phyloP scores from a whole-genome alignment of 257 asterid species.

The Oldenlandia corymbosa region DNA sequence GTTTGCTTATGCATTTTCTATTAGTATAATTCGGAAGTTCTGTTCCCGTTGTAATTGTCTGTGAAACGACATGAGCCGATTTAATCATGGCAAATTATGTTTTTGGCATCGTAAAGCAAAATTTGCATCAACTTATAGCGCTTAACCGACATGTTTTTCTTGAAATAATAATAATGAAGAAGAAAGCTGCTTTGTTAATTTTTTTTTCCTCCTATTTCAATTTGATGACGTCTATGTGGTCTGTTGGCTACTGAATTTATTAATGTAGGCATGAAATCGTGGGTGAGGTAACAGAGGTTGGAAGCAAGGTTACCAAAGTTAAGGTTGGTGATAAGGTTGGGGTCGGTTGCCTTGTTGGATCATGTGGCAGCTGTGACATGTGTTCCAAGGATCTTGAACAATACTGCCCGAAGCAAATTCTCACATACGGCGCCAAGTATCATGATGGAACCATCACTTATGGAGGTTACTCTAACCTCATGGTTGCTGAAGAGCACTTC shows the following conservation, averaged over 20 bases:
- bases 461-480: slow-evolving; percentile 44
- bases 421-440: not conserved
- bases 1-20: too few species aligned
- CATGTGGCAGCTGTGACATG: slow-evolving; percentile 16
- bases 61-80: too few species aligned
- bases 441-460: slow-evolving; percentile 12
- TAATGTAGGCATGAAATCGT: slow-evolving; percentile 23
- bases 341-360: slow-evolving; percentile 17
- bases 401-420: slow-evolving; percentile 8
- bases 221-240: too few species aligned
- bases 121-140: too few species aligned
- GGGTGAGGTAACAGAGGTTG: slow-evolving; percentile 32
- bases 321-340: slow-evolving; percentile 32
- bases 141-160: too few species aligned
- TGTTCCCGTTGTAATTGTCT: too few species aligned
- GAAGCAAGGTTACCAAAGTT: slow-evolving; percentile 39
- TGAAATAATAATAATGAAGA: too few species aligned
- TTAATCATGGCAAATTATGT: too few species aligned
- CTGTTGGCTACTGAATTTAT: not conserved
- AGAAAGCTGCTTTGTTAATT: too few species aligned
- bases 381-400: slow-evolving; percentile 21
- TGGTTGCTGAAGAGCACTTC: slow-evolving; percentile 44
- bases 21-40: too few species aligned
- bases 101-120: too few species aligned
- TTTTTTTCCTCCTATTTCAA: too few species aligned